Evolutionary conservation across 345 rosid species (phyloP), one percentile per base, ranked within the genome.

Genomic region (Gossypium rotundifolium): DNA sequence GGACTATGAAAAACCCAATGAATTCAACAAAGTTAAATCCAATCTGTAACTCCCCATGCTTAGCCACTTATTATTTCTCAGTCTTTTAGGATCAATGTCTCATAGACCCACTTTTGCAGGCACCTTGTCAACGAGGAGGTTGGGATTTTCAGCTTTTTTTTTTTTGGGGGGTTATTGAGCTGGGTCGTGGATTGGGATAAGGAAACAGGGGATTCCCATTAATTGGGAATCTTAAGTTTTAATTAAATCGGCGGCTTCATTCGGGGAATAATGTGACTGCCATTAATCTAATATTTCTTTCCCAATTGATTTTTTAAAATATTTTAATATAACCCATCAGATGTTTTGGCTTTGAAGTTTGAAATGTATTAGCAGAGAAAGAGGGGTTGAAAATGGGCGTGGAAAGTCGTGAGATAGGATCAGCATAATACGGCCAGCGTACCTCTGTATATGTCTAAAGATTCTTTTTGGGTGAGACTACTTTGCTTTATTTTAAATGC

Each of bases 51-150:
- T 33, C 42, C 12, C 25, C 42, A 48, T 48, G 57, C 57, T 66
- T 66, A 45, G 18, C 18, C 38, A 66, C 8, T 65, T 42, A 2
- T 65, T 10, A 0, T 62, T 1, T 11, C 12, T 59, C 33, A 55
- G 27, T 25, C 17, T 27, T 33, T 33, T 54, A 17, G 18, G 20
- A 5, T 52, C 57, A 52, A 16, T 17, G 57, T 52, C 57, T 54
- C 25, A 33, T 33, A 33, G 49, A 45, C 42, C 48, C 23, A 8
- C 11, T 38, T 53, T 55, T 55, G 4, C 10, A 33, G 20, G 25
- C 70, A 67, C 61, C 40, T 63, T 59, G 77, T 71, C 55, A 79
- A 67, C 42, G 33, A 11, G 18, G 11, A 33, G 63, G 73, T 10
- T 75, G 70, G 29, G 25, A 22, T 55, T 65, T 70, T 44, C 48